Conservation (phyloP, 2,329 filamentous ascomycete species). For the Exophiala bonariae region DNA sequence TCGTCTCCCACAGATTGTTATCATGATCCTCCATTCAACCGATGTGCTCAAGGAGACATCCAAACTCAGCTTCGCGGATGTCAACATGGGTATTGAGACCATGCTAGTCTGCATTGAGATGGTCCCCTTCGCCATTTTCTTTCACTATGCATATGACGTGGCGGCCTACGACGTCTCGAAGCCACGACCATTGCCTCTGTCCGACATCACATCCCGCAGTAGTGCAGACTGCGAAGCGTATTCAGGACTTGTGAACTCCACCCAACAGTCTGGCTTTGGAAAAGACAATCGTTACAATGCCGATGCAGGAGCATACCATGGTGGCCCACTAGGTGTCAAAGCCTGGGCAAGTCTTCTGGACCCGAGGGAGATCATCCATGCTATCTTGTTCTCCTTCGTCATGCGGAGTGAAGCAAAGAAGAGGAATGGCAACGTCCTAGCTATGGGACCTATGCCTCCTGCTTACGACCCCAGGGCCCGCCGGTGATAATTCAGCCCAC, state of each 20-base stretch:
- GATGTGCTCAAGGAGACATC: conserved; percentile 25
- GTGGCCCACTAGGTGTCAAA: conserved; percentile 11
- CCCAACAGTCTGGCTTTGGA: no score
- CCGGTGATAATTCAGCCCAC: no score
- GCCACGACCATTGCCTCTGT: conserved; percentile 4
- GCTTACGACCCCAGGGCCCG: background rate
- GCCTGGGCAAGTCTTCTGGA: conserved; percentile 8
- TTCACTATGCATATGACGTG: conserved; percentile 33
- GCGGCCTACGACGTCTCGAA: conserved; percentile 25
- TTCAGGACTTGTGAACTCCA: background rate
- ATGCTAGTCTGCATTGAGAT: conserved; percentile 35
- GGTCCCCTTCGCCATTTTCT: conserved; percentile 34
- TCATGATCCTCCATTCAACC: conserved; percentile 31
- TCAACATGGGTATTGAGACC: conserved; percentile 33
- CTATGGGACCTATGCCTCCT: background rate
- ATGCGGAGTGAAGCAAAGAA: conserved; percentile 8
- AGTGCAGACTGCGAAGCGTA: conserved; percentile 1
- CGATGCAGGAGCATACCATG: conserved; percentile 11
- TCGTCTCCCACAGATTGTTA: conserved; percentile 28
- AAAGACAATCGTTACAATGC: background rate
- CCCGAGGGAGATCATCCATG: conserved; percentile 13
- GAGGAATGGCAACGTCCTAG: conserved; percentile 6
- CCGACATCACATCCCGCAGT: background rate
- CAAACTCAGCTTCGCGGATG: conserved; percentile 32
- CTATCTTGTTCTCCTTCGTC: conserved; percentile 16